Conservation (phyloP, 164 flowering plant species). For the Annona squamosa region DNA sequence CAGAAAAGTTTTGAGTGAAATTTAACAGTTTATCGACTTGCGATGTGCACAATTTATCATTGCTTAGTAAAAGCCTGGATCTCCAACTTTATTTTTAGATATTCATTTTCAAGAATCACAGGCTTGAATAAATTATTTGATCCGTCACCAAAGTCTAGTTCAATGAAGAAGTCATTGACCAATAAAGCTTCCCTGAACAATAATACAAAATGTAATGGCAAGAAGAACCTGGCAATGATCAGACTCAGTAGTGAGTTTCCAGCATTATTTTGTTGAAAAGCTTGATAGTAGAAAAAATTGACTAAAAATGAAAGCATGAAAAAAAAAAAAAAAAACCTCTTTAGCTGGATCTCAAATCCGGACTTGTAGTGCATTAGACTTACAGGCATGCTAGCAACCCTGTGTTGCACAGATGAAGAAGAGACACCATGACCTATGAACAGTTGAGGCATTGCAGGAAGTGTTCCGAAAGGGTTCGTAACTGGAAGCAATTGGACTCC, state of each 20-base stretch:
- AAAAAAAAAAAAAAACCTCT: too few relatives aligned
- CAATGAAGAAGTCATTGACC: neutral
- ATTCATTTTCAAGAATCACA: neutral
- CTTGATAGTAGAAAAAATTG: too few relatives aligned
- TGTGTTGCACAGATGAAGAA: slow-evolving; percentile 68
- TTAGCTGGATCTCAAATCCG: neutral
- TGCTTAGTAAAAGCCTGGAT: too few relatives aligned
- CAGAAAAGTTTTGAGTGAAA: neutral
- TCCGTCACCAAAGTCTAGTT: neutral
- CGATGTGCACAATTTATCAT: neutral
- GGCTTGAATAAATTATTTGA: neutral
- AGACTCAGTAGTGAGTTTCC: neutral
- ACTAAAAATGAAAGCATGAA: neutral
- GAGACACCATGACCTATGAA: slow-evolving; percentile 65
- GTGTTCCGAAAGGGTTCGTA: slow-evolving; percentile 69
- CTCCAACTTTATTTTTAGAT: too few relatives aligned
- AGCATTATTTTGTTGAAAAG: neutral
- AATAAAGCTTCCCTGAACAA: neutral
- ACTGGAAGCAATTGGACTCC: slow-evolving; percentile 37
- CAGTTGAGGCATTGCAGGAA: slow-evolving; percentile 82
- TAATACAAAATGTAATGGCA: too few relatives aligned
- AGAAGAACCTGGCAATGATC: too few relatives aligned
- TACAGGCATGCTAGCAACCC: slow-evolving; percentile 84
- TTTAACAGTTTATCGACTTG: neutral
- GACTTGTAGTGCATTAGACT: slow-evolving; percentile 4